These are phyloP conservation scores for Phialocephala sp. DNA, from an alignment of 2,329 filamentous ascomycete species.

Conservation along the genomic window DNA sequence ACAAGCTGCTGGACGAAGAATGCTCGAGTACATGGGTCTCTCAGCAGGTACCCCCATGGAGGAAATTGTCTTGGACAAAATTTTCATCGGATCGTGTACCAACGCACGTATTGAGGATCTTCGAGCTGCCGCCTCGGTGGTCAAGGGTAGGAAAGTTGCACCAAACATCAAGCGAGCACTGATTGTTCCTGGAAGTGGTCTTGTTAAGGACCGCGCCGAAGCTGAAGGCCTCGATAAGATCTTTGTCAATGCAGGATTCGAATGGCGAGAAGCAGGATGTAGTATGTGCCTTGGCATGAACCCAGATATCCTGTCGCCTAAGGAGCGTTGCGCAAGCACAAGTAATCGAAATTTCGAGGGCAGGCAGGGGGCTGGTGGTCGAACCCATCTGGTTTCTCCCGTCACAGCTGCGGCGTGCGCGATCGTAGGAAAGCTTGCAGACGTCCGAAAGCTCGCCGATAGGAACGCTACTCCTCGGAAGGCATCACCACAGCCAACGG, in stretches of 20 bases:
- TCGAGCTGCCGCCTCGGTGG: constrained; percentile 81
- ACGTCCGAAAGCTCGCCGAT: constrained; percentile 80
- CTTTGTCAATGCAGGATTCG: constrained; percentile 89
- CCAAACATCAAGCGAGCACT: constrained; percentile 90
- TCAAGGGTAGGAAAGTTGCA: constrained; percentile 87
- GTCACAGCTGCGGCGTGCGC: constrained; percentile 94
- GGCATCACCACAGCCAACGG: constrained; percentile 35
- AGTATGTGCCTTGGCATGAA: constrained; percentile 99
- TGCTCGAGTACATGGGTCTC: constrained; percentile 96
- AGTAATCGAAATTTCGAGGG: constrained; percentile 98
- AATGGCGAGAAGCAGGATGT: constrained; percentile 98
- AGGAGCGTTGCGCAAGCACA: constrained; percentile 92
- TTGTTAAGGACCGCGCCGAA: constrained; percentile 92
- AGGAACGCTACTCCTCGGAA: constrained; percentile 51
- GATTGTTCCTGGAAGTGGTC: constrained; percentile 94
- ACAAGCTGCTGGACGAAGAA: constrained; percentile 78
- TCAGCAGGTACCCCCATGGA: constrained; percentile 86
- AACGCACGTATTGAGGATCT: constrained; percentile 97
- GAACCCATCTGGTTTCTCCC: constrained; percentile 95
- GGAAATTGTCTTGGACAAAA: constrained; percentile 91
- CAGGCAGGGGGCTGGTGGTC: constrained; percentile 86
- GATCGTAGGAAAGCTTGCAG: constrained; percentile 87
- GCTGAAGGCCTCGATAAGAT: constrained; percentile 91
- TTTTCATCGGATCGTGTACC: constrained; percentile 98
- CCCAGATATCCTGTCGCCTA: constrained; percentile 90